A percentile compares a stretch with the other conserved stretches of the same genome.
phyloP scores from a whole-genome alignment of 169 alveolate genomes.

The Babesia bovis region DNA sequence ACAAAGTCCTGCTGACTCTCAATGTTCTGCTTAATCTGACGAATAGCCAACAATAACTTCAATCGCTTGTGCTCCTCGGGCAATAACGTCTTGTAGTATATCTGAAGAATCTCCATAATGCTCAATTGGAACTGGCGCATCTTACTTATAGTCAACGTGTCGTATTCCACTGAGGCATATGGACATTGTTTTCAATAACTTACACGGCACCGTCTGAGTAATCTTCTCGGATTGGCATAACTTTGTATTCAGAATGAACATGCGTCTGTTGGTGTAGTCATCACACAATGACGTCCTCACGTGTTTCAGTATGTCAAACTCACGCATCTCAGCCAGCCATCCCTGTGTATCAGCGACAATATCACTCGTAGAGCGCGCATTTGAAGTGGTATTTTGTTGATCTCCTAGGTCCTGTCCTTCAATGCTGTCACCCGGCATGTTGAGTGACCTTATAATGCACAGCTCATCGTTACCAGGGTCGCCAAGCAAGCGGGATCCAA shows the following conservation, averaged over 20 bases:
- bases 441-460: conserved; percentile 49
- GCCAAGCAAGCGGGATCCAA: neutral
- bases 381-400: neutral
- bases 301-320: neutral
- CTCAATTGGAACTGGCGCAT: conserved; percentile 53
- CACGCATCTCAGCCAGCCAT: conserved; percentile 1
- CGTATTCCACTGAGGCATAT: conserved; percentile 55
- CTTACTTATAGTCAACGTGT: conserved; percentile 35
- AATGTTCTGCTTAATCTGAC: conserved; percentile 43
- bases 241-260: conserved; percentile 66
- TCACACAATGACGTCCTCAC: conserved; percentile 11
- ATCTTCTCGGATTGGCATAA: conserved; percentile 64
- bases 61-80: conserved; percentile 61
- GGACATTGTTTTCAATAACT: neutral
- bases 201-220: conserved; percentile 52
- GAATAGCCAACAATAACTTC: conserved; percentile 27
- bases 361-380: conserved; percentile 17
- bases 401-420: neutral
- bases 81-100: conserved; percentile 58
- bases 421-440: conserved; percentile 42
- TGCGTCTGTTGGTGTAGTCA: conserved; percentile 40
- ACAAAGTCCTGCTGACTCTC: conserved; percentile 53
- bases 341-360: neutral
- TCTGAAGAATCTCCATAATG: conserved; percentile 55
- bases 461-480: conserved; percentile 12